Base-by-base conservation (phyloP, 2,329 filamentous ascomycete genomes). In the Diaporthe helianthi region DNA sequence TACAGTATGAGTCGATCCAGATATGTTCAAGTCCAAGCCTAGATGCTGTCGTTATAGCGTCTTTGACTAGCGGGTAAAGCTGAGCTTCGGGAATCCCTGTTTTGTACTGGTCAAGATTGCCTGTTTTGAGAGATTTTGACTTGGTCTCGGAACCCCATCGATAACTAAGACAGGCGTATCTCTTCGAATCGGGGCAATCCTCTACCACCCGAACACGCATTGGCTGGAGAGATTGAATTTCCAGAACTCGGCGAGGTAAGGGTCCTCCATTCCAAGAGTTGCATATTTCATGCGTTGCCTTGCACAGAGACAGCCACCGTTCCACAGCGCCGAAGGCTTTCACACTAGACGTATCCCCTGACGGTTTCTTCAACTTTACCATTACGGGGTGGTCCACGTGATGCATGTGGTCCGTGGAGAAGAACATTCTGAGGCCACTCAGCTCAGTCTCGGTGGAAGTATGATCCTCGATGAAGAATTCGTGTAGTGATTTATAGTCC, bases 1-100 rank as follows among this genome's bases (percentile, higher is more conserved):
- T 49, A 49, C 58, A 64, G 26, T 49, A 64, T 19, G 15, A 17
- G 8, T 49, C 58, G 8, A 64, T 64, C 58, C 38, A 64, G 17
- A 64, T 46, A 33, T n/a, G 33, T 1, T 3, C 12, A 6, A 47
- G 26, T 24, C 12, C 26, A 5, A 47, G 58, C 26, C 41, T 49
- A 15, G 26, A 64, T 1, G 58, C 41, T 22, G 58, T 26, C 6
- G 17, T 15, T 8, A 49, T 22, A 6, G 58, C 58, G 17, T 64
- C 58, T 22, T 17, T 64, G 3, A 64, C n/a, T 7, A 64, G 26
- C 13, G 44, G 38, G 17, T 51, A 49, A 6, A 64, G 13, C 15
- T 31, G 13, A 22, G 36, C n/a, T 3, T 36, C 26, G 15, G 60
- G 60, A 5, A 64, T 29, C 10, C 31, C 2, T 10, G 9, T 26